Percentiles rank a stretch among this genome's conserved stretches.
phyloP scores from a whole-genome alignment of 108 stramenopile species.

The Nitzschia sp. region DNA sequence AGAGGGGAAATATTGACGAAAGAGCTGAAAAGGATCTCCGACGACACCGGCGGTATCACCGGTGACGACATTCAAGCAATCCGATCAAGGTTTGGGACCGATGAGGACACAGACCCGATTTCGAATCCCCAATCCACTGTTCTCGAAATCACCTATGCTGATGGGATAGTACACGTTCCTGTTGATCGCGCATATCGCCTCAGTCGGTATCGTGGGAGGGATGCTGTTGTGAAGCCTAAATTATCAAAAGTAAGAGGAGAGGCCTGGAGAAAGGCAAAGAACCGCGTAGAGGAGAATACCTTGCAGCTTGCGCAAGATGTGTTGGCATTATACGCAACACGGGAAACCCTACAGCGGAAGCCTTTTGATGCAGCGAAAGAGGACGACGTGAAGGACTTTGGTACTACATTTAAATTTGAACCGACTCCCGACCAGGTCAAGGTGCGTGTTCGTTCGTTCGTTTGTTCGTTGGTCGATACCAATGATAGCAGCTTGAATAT shows the following conservation, averaged over 20 bases:
- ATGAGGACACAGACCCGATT: conserved; percentile 67
- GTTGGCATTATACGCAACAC: conserved; percentile 63
- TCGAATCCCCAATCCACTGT: conserved; percentile 76
- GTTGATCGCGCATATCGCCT: conserved; percentile 81
- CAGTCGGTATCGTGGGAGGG: conserved; percentile 75
- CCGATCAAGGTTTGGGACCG: conserved; percentile 64
- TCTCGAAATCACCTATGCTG: conserved; percentile 71
- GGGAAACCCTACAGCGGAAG: conserved; percentile 60
- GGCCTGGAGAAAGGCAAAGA: conserved; percentile 77
- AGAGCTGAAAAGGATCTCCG: conserved; percentile 36
- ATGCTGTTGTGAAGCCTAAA: conserved; percentile 72
- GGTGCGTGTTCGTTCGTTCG: no score
- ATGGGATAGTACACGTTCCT: conserved; percentile 81
- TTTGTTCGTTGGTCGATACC: no score
- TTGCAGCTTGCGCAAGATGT: conserved; percentile 79
- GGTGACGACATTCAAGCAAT: conserved; percentile 59
- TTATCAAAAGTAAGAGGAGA: conserved; percentile 73
- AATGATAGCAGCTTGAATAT: no score
- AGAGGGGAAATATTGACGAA: conserved; percentile 59
- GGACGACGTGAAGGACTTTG: conserved; percentile 66
- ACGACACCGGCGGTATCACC: conserved; percentile 25
- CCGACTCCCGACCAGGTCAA: conserved; percentile 91
- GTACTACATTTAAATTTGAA: conserved; percentile 68
- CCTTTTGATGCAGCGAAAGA: conserved; percentile 73
- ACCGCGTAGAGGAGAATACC: conserved; percentile 71